A percentile compares a stretch with the other conserved stretches of the same genome.
Conservation (phyloP, 306 rosid species). For the Dryas octopetala region DNA sequence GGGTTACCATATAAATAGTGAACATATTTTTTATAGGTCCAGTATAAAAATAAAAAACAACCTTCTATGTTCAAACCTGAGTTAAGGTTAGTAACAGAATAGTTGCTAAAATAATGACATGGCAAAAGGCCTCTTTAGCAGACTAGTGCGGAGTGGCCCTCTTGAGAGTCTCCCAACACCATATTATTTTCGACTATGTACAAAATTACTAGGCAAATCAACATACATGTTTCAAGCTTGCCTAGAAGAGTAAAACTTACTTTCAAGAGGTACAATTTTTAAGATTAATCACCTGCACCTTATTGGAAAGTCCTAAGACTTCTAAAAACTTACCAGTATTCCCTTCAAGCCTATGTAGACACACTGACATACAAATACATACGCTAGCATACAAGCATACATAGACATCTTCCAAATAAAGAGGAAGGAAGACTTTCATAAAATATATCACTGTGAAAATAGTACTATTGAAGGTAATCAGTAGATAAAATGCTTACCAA, state of each 20-base stretch:
- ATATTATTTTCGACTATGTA: not conserved
- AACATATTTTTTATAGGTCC: not conserved
- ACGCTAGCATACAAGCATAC: too few relatives aligned
- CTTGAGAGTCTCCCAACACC: not conserved
- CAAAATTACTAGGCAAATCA: not conserved
- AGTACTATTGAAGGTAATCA: not conserved
- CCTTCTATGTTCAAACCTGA: not conserved
- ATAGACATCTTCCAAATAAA: too few relatives aligned
- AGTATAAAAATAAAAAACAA: not conserved
- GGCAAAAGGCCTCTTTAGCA: too few relatives aligned
- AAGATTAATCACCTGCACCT: too few relatives aligned
- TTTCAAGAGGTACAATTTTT: too few relatives aligned
- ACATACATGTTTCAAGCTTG: not conserved
- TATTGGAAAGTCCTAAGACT: too few relatives aligned
- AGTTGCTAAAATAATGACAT: not conserved
- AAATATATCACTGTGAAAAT: not conserved
- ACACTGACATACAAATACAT: too few relatives aligned
- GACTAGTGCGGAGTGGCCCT: too few relatives aligned
- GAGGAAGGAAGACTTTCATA: too few relatives aligned
- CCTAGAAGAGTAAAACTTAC: too few relatives aligned
- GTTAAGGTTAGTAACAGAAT: not conserved
- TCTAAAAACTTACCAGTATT: too few relatives aligned
- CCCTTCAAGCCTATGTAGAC: too few relatives aligned
- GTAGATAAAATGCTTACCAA: conserved; percentile 50
- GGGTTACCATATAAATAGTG: not conserved